A percentile compares a stretch with the other conserved stretches of the same genome.
These are phyloP conservation scores for Leccinum variicolor DNA, from an alignment of 768 basidiomycete genomes.

Conservation along the genomic window DNA sequence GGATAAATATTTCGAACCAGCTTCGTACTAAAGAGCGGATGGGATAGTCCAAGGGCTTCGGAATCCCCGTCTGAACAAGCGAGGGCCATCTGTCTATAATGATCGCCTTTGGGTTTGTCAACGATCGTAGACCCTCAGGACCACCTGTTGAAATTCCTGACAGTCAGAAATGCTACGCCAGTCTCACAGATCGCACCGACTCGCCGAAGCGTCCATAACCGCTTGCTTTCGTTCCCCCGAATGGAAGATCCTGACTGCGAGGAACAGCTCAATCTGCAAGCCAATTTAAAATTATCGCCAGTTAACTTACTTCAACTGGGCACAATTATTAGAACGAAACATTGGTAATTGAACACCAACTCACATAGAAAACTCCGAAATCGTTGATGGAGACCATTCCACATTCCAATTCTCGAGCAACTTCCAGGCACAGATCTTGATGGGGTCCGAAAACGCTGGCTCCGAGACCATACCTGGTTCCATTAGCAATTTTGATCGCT, in stretches of 20 bases:
- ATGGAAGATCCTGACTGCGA: constrained; percentile 84
- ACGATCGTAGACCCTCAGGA: constrained; percentile 84
- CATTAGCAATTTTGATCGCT: constrained; percentile 85
- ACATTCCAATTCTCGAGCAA: constrained; percentile 81
- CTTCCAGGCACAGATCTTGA: constrained; percentile 69
- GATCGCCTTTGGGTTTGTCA: constrained; percentile 88
- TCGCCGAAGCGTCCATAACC: constrained; percentile 93
- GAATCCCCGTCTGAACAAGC: constrained; percentile 80
- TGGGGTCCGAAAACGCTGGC: constrained; percentile 93
- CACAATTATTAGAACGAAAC: constrained; percentile 13
- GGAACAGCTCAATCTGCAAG: not conserved
- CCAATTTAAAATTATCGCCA: constrained; percentile 5
- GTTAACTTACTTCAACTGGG: constrained; percentile 61
- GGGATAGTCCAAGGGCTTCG: constrained; percentile 83
- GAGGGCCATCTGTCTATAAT: constrained; percentile 85
- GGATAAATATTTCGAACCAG: constrained; percentile 51
- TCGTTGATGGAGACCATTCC: constrained; percentile 99
- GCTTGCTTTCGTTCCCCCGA: constrained; percentile 88
- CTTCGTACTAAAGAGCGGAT: constrained; percentile 67
- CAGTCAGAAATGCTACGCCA: constrained; percentile 6
- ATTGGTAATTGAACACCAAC: constrained; percentile 25
- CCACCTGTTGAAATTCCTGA: constrained; percentile 52
- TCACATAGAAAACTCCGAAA: constrained; percentile 84
- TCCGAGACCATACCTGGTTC: constrained; percentile 85
- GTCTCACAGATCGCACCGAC: constrained; percentile 16